Evolutionary conservation across 192 early-diverging fungal genomes (phyloP).

Genomic region (Phycomyces nitens): DNA sequence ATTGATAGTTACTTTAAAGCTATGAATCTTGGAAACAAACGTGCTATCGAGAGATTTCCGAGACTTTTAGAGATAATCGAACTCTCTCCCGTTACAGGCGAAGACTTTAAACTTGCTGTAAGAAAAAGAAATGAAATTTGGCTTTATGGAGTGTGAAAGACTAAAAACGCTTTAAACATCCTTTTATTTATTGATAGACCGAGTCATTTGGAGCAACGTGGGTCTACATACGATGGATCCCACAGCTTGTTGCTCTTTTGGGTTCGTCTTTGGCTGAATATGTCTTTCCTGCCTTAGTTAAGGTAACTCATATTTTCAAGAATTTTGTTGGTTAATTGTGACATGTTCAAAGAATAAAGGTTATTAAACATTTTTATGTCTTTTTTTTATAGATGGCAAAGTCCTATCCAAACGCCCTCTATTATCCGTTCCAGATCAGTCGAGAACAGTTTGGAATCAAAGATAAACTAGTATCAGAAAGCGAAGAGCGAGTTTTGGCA

Average conservation of each 20-base stretch:
- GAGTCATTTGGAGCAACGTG: conserved; percentile 46
- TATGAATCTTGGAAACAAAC: conserved; percentile 49
- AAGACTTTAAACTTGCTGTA: conserved; percentile 21
- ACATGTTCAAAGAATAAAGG: too few species aligned
- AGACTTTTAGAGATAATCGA: conserved; percentile 67
- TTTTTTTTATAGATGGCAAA: conserved; percentile 45
- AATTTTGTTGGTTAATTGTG: too few species aligned
- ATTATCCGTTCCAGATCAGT: conserved; percentile 68
- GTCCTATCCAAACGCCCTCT: conserved; percentile 61
- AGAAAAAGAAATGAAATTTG: conserved; percentile 21
- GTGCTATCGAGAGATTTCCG: conserved; percentile 64
- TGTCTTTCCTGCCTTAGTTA: conserved; percentile 47
- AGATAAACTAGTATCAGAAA: conserved; percentile 29
- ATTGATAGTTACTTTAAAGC: conserved; percentile 48
- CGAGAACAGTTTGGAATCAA: conserved; percentile 57
- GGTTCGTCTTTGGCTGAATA: conserved; percentile 52
- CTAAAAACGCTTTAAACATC: too few species aligned
- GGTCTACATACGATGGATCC: conserved; percentile 74
- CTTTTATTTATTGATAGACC: too few species aligned
- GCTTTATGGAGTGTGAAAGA: too few species aligned
- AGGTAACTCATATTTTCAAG: conserved; percentile 35
- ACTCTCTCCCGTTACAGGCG: conserved; percentile 36
- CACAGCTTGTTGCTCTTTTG: conserved; percentile 68
- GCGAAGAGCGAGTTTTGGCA: conserved; percentile 27
- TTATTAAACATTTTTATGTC: background rate